Conservation (phyloP, 176 grass and related monocot genomes). For the Eleusine indica region DNA sequence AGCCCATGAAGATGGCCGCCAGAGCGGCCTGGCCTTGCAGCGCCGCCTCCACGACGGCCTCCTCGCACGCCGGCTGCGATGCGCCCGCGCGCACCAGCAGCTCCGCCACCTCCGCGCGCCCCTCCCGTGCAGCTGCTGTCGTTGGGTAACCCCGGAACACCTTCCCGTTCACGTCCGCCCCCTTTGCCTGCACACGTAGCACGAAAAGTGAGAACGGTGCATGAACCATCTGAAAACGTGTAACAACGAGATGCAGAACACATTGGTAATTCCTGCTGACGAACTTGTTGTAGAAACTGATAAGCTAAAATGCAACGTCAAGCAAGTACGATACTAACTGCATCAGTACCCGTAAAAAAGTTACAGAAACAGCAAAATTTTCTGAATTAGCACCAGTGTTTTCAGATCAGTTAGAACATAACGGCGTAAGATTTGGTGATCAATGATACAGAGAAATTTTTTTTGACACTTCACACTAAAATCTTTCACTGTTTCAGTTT, state of each 20-base stretch:
- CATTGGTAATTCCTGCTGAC: neutral
- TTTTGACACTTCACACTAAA: no score
- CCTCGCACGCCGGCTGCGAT: slow-evolving; percentile 92
- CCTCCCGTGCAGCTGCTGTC: slow-evolving; percentile 83
- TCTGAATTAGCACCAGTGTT: no score
- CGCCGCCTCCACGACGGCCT: slow-evolving; percentile 89
- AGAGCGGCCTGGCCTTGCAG: slow-evolving; percentile 69
- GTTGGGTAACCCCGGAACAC: slow-evolving; percentile 76
- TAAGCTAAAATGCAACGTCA: neutral
- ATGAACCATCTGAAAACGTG: neutral
- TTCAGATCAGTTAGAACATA: no score
- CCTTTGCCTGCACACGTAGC: slow-evolving; percentile 55
- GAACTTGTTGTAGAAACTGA: neutral
- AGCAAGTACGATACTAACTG: neutral
- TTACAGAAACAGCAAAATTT: no score
- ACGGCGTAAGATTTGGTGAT: no score
- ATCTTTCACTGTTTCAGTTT: neutral
- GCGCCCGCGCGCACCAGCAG: slow-evolving; percentile 74
- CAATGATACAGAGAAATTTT: no score
- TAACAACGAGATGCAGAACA: neutral
- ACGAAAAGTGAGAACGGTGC: neutral
- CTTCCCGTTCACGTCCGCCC: slow-evolving; percentile 90
- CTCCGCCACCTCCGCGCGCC: slow-evolving; percentile 69
- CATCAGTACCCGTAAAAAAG: no score
- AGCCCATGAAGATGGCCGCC: slow-evolving; percentile 70